Evolutionary conservation across 192 early-diverging fungal genomes (phyloP).

Genomic region (Geranomyces variabilis): DNA sequence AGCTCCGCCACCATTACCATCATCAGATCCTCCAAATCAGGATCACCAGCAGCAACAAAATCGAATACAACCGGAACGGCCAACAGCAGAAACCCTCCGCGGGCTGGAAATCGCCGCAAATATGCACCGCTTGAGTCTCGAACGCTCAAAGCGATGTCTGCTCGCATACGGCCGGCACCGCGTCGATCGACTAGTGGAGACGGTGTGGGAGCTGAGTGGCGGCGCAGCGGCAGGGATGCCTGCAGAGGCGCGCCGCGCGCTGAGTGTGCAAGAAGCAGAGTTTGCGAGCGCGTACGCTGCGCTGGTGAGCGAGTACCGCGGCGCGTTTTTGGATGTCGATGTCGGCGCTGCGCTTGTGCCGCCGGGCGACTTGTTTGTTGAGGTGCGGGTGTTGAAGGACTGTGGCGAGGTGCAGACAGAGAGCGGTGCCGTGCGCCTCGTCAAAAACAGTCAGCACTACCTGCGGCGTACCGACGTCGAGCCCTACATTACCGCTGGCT

Average conservation of each 20-base stretch:
- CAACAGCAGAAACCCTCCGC: neutral
- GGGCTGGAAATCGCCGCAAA: constrained; percentile 33
- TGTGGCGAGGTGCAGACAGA: constrained; percentile 91
- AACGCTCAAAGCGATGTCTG: constrained; percentile 85
- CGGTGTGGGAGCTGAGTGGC: constrained; percentile 65
- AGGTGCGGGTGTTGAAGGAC: constrained; percentile 84
- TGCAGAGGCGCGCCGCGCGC: constrained; percentile 35
- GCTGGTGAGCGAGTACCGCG: constrained; percentile 70
- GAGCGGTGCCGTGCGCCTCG: constrained; percentile 76
- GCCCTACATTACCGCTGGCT: constrained; percentile 81
- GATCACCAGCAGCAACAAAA: neutral
- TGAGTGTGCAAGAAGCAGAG: constrained; percentile 60
- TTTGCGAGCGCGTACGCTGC: constrained; percentile 69
- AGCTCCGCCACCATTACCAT: too few species aligned
- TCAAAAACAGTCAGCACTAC: constrained; percentile 82
- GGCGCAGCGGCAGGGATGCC: constrained; percentile 53
- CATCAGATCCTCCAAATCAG: neutral
- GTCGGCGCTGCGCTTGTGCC: constrained; percentile 77
- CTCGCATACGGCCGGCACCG: constrained; percentile 85
- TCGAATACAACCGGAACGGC: neutral
- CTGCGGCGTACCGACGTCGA: constrained; percentile 88
- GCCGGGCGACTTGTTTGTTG: constrained; percentile 90
- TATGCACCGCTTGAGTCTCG: constrained; percentile 61
- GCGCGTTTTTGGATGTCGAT: constrained; percentile 70
- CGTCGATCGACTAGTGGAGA: constrained; percentile 65